phyloP scores from a whole-genome alignment of 495 filamentous ascomycete species.

The Cercophora sp. region DNA sequence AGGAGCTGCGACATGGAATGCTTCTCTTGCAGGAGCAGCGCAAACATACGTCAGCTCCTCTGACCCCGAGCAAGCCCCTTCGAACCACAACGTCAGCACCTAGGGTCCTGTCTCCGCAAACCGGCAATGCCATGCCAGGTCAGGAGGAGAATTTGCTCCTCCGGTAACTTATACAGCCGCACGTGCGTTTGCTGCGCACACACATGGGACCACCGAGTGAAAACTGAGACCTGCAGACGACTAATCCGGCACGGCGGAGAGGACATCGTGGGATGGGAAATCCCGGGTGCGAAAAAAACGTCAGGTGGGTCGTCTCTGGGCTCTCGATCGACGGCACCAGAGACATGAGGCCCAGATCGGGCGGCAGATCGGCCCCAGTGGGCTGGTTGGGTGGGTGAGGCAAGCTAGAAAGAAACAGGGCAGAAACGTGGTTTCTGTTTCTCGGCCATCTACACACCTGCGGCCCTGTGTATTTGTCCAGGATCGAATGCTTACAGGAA shows the following conservation, averaged over 20 bases:
- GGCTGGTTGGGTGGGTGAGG: neutral
- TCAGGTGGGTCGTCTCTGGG: too few relatives aligned
- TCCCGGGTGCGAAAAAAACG: neutral
- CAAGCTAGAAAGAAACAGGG: neutral
- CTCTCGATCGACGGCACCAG: neutral
- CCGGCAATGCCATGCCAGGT: neutral
- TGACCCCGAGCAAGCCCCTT: neutral
- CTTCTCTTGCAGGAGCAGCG: neutral
- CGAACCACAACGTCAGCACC: neutral
- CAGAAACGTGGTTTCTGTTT: constrained; percentile 7
- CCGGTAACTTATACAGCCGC: neutral
- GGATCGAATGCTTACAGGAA: too few relatives aligned
- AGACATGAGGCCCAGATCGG: neutral
- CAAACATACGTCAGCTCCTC: neutral
- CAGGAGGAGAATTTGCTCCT: too few relatives aligned
- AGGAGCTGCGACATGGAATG: too few relatives aligned
- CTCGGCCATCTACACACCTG: too few relatives aligned
- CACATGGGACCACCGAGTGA: neutral
- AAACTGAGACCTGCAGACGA: neutral
- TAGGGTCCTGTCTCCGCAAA: constrained; percentile 3
- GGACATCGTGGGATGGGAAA: neutral
- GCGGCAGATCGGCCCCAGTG: neutral
- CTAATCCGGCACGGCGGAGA: neutral
- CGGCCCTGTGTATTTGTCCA: too few relatives aligned
- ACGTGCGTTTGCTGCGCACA: neutral